Base-by-base conservation (phyloP, 2,329 filamentous ascomycete genomes). In the Colletotrichum sp. region DNA sequence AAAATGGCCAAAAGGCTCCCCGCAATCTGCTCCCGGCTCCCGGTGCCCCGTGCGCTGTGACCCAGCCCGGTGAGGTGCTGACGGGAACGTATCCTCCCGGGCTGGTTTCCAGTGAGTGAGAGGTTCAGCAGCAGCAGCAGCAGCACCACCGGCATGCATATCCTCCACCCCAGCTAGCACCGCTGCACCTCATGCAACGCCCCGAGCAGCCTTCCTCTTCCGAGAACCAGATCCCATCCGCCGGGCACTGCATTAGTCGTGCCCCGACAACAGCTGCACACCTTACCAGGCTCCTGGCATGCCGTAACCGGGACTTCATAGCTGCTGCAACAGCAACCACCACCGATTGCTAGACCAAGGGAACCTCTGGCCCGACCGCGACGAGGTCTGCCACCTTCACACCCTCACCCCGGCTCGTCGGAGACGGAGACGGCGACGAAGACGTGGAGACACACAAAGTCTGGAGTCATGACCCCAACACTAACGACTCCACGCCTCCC, bases 391-490 rank as follows among this genome's bases (percentile, higher is more conserved):
- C 39, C 48, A 28, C 59, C 67, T 18, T 59, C 72, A 63, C 55
- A 71, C 72, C 68, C 44, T 65, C 32, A 26, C 52, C 48, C 52
- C 68, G 22, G 68, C 55, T 34, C n/a, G 34, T 66, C 72, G 72
- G 48, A 71, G 60, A 66, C 68, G 34, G 18, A 48, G 59, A 32
- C 59, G 36, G 28, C 10, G 55, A 67, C 72, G 73, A 32, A 68
- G 57, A 68, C 73, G 44, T 64, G 72, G 72, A 68, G 63, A 72
- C 69, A 72, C 69, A 34, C 24, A 24, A 22, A 28, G 57, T 24
- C 63, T 71, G 44, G 63, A 75, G 69, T 72, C 69, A 75, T 75
- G 69, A 75, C 73, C 69, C 69, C 69, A 44, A 70, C 57, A 70
- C 34, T 62, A 48, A 67, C 68, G 36, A 75, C 62, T 68, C 39